Evolutionary conservation across 2,329 filamentous ascomycete genomes (phyloP), one percentile per base, ranked within the genome.

Genomic region (Stagonosporopsis tanaceti): DNA sequence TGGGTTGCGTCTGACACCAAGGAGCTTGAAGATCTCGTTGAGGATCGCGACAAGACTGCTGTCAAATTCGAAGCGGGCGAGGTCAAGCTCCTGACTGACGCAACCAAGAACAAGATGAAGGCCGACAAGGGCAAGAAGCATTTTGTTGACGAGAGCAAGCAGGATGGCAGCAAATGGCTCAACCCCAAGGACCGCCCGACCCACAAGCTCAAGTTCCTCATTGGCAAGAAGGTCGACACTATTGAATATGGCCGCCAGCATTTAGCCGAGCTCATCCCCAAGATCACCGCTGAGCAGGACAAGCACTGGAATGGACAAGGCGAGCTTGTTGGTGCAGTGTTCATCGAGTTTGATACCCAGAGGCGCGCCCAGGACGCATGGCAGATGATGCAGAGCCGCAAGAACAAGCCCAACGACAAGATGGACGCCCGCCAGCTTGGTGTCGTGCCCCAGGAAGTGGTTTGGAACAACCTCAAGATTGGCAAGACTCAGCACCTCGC

Each of bases 311-410:
- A 83, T 14, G 89, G 90, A 48, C 84, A 90, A 37, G 86, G 84
- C 42, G 84, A 87, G 50, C 85, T 89, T 50, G 81, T 92, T 6
- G 86, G 89, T 0, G 89, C 91, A 17, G 90, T 95, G 6, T 98
- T 99, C 71, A 86, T 98, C 58, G 91, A 97, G 72, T 99, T 97
- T 69, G 83, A 86, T 57, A 87, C 84, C 4, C 93, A 97, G 76
- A 85, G 88, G 54, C 89, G 90, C 57, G 95, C 95, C 7, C 93
- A 98, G 76, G 84, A 87, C 48, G 94, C 94, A 17, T 93, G 87
- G 77, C 92, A 97, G 76, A 86, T 90, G 68, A 75, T 75, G 71
- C 57, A 78, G 65, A 58, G 60, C 37, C 57, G 65, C 39, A 75
- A 75, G 65, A 72, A 65, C 24, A 73, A 69, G 59, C 73, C 72